These are phyloP conservation scores for Monosporascus ibericus DNA, from an alignment of 2,329 filamentous ascomycete genomes.

Conservation along the genomic window DNA sequence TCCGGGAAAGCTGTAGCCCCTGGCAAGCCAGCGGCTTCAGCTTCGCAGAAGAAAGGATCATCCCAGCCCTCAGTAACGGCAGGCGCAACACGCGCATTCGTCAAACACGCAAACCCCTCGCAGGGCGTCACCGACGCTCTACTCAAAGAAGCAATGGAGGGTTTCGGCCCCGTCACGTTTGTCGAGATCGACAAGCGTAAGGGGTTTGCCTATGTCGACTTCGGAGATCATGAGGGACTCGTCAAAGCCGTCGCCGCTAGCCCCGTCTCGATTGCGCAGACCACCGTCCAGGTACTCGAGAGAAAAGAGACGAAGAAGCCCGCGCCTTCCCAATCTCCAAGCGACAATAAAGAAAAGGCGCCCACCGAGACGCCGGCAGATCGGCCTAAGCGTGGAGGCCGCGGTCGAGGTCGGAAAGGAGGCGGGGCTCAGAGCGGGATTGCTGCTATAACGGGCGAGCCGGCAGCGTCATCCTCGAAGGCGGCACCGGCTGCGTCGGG, in stretches of 20 bases:
- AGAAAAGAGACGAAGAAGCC: constrained; percentile 54
- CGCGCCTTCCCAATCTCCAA: background rate
- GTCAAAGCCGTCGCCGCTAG: constrained; percentile 76
- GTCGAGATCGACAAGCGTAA: constrained; percentile 95
- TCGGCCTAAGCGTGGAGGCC: constrained; percentile 3
- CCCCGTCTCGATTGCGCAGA: constrained; percentile 75
- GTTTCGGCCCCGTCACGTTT: constrained; percentile 67
- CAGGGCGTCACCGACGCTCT: constrained; percentile 84
- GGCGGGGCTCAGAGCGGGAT: background rate
- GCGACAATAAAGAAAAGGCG: background rate
- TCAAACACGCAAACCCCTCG: constrained; percentile 80
- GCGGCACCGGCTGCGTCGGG: background rate
- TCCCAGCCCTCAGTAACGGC: constrained; percentile 25
- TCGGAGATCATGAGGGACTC: constrained; percentile 65
- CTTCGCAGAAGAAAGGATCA: constrained; percentile 27
- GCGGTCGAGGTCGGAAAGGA: constrained; percentile 1
- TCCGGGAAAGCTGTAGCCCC: constrained; percentile 13
- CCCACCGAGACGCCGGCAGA: background rate
- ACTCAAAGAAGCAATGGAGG: constrained; percentile 66
- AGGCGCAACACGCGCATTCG: constrained; percentile 61
- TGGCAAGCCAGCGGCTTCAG: constrained; percentile 12
- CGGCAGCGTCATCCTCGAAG: background rate
- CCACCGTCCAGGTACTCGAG: constrained; percentile 81
- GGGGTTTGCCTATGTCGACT: constrained; percentile 90
- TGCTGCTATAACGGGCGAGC: background rate